Evolutionary conservation across 2,329 filamentous ascomycete species (phyloP).

Genomic region (Cordyceps cateniannulata): DNA sequence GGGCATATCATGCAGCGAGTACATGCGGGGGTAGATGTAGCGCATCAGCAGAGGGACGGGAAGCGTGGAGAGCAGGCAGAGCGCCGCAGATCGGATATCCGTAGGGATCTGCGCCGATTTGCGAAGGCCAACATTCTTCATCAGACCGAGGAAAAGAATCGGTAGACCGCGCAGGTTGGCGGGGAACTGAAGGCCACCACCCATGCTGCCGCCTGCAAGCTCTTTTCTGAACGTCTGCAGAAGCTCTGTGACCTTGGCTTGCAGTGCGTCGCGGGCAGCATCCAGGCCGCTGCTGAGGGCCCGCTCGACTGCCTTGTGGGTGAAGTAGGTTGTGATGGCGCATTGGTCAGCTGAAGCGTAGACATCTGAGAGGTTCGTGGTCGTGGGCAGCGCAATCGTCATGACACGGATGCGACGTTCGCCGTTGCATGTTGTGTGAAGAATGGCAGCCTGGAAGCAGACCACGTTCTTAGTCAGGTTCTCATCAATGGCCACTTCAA

Average conservation of each 20-base stretch:
- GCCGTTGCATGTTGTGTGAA: constrained; percentile 97
- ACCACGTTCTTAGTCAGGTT: constrained; percentile 85
- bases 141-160: constrained; percentile 84
- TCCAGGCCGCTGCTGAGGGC: constrained; percentile 81
- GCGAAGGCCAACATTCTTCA: constrained; percentile 90
- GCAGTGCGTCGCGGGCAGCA: constrained; percentile 81
- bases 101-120: constrained; percentile 92
- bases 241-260: constrained; percentile 86
- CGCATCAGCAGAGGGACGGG: constrained; percentile 85
- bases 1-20: constrained; percentile 93
- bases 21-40: constrained; percentile 81
- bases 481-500: constrained; percentile 97
- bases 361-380: constrained; percentile 79
- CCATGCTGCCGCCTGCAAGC: constrained; percentile 90
- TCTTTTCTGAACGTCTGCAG: constrained; percentile 96
- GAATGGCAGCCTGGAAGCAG: constrained; percentile 86
- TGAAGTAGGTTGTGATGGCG: constrained; percentile 89
- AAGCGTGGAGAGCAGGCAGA: constrained; percentile 89
- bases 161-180: constrained; percentile 85
- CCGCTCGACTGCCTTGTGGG: constrained; percentile 94
- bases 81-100: constrained; percentile 85
- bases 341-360: constrained; percentile 94
- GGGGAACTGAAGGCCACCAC: constrained; percentile 88
- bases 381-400: constrained; percentile 88
- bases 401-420: constrained; percentile 92